A percentile compares a stretch with the other conserved stretches of the same genome.
These are phyloP conservation scores for Sphaerulina populicola DNA, from an alignment of 2,329 filamentous ascomycete genomes.

Conservation along the genomic window DNA sequence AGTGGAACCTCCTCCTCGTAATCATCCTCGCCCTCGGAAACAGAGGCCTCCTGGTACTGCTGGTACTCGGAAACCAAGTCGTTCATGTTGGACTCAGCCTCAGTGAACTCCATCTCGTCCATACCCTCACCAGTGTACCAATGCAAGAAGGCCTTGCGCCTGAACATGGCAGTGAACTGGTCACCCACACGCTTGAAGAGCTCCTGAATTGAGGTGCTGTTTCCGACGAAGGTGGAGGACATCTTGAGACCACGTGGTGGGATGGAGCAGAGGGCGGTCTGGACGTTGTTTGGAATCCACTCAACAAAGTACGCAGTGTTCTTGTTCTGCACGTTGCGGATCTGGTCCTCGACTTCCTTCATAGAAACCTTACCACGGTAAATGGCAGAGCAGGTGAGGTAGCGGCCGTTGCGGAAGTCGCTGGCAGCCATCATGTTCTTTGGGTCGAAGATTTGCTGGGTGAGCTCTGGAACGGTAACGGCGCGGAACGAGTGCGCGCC, in stretches of 20 bases:
- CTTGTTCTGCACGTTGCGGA: slow-evolving; percentile 99
- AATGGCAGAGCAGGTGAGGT: slow-evolving; percentile 98
- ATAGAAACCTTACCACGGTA: slow-evolving; percentile 99
- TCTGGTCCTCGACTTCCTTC: slow-evolving; percentile 99
- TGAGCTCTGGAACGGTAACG: slow-evolving; percentile 93
- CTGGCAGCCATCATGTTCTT: slow-evolving; percentile 99
- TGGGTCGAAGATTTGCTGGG: slow-evolving; percentile 99
- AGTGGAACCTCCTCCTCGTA: slow-evolving; percentile 75
- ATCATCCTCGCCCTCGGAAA: slow-evolving; percentile 96
- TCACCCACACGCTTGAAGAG: slow-evolving; percentile 99
- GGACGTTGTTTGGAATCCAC: slow-evolving; percentile 99
- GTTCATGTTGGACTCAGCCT: slow-evolving; percentile 99
- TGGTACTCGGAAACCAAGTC: slow-evolving; percentile 99
- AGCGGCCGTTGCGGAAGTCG: slow-evolving; percentile 99
- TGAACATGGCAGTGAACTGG: slow-evolving; percentile 99
- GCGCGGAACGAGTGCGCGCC: slow-evolving; percentile 92
- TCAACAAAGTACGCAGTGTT: slow-evolving; percentile 99
- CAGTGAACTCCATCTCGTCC: slow-evolving; percentile 99
- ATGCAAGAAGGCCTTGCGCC: slow-evolving; percentile 99
- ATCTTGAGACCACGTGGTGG: slow-evolving; percentile 97
- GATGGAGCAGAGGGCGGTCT: slow-evolving; percentile 98
- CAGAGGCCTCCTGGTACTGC: slow-evolving; percentile 98
- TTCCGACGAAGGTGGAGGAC: slow-evolving; percentile 97
- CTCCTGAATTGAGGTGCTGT: slow-evolving; percentile 99
- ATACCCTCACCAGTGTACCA: slow-evolving; percentile 99